Evolutionary conservation across 306 rosid genomes (phyloP), one percentile per base, ranked within the genome.

Genomic region (Cicer bijugum): DNA sequence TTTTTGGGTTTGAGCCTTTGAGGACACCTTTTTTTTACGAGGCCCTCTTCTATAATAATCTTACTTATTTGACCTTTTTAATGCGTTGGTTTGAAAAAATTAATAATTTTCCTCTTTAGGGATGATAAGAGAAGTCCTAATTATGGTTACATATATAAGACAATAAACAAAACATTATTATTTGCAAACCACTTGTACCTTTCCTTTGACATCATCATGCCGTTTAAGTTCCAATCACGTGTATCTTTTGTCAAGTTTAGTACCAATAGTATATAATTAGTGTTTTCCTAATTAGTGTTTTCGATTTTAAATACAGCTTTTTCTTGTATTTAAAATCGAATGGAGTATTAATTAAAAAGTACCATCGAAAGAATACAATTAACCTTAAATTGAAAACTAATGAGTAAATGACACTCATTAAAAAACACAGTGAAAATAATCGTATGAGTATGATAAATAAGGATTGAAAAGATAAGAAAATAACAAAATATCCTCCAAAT

Each of bases 41-140:
- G 70, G 76, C 80, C 87, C 83, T 74, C 76, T 73, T 83, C 81
- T 52, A 14, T 28, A 52, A 39, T 57, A 60, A 62, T 66, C 69
- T 51, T 63, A 47, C 60, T 57, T 48, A 15, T 67, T 57, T 67
- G 53, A 80, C 50, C 47, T 83, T 38, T 15, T 67, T 64, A 65
- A 23, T 61, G 8, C 55, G 64, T 72, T 82, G 17, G 74, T 79
- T 81, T 77, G 70, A 72, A 66, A 59, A 59, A 40, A 59, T 78
- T 74, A 38, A 42, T 69, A 35, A 37, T 48, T 42, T 70, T 48
- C 28, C 80, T 37, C 1, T 72, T 82, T 28, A 11, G 47, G 69
- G 33, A 75, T 69, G 55, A 23, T 44, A 48, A 39, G 45, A 46
- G 62, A 62, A 48, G 76, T 61, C 62, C 55, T 52, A 61, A 50